phyloP scores from a whole-genome alignment of 2,329 filamentous ascomycete genomes.

The Penicillium sumatraense region DNA sequence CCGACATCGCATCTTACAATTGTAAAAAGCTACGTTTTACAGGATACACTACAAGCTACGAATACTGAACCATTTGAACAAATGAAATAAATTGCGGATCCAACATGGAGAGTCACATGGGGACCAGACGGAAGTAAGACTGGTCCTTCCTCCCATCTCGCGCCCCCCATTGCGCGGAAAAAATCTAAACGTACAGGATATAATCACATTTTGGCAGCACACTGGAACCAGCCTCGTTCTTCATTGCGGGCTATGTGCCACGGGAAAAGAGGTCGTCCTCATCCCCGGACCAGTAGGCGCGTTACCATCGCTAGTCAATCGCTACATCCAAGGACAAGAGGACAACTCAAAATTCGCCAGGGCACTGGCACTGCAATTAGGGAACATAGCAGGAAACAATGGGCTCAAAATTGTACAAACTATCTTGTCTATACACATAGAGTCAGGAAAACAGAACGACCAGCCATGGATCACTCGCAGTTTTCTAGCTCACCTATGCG shows the following conservation, averaged over 20 bases:
- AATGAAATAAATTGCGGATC: conserved; percentile 40
- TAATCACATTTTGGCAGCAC: conserved; percentile 41
- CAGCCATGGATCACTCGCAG: conserved; percentile 37
- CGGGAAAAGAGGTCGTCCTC: conserved; percentile 13
- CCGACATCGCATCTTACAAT: too few relatives aligned
- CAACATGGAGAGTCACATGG: conserved; percentile 31
- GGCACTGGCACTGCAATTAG: conserved; percentile 22
- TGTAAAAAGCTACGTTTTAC: neutral
- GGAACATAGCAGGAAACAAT: conserved; percentile 44
- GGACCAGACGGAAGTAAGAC: conserved; percentile 33
- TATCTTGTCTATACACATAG: conserved; percentile 51
- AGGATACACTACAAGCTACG: conserved; percentile 2
- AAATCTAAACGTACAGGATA: conserved; percentile 49
- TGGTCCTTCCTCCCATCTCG: conserved; percentile 32
- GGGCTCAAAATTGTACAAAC: conserved; percentile 51
- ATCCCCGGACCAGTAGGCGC: conserved; percentile 28
- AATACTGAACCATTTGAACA: conserved; percentile 24
- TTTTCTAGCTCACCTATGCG: conserved; percentile 46
- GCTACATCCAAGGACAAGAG: conserved; percentile 35
- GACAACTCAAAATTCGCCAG: conserved; percentile 12
- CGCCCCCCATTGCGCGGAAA: conserved; percentile 36
- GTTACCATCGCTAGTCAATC: conserved; percentile 24
- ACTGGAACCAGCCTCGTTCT: conserved; percentile 11
- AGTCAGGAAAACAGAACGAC: conserved; percentile 45
- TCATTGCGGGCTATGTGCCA: neutral